Evolutionary conservation across 2,329 filamentous ascomycete species (phyloP).

Genomic region (Diaporthe velutina): DNA sequence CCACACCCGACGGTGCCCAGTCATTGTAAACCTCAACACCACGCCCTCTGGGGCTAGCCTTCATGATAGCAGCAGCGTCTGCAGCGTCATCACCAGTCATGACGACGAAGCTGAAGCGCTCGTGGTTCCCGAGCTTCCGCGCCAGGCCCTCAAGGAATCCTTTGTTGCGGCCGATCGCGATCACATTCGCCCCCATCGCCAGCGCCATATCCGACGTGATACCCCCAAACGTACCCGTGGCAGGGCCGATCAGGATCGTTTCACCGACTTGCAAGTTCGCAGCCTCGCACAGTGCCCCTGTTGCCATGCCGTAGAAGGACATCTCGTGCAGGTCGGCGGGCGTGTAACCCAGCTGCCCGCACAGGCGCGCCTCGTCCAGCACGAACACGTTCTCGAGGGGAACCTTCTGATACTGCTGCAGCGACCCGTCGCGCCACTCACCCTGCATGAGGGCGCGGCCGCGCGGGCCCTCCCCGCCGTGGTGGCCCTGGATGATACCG

Average conservation of each 20-base stretch:
- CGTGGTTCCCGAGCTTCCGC: not conserved
- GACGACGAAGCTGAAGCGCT: not conserved
- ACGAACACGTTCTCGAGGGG: constrained; percentile 45
- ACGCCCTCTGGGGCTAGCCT: not conserved
- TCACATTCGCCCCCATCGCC: constrained; percentile 58
- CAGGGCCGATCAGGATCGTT: constrained; percentile 56
- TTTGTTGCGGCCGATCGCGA: constrained; percentile 59
- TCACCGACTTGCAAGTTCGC: constrained; percentile 55
- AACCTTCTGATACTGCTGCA: constrained; percentile 6
- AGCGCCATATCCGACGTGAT: constrained; percentile 55
- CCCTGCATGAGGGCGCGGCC: constrained; percentile 14
- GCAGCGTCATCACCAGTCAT: not conserved
- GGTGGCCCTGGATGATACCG: not conserved
- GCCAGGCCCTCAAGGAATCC: constrained; percentile 46
- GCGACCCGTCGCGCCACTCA: constrained; percentile 26
- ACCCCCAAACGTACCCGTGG: constrained; percentile 57
- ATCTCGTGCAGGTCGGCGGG: constrained; percentile 51
- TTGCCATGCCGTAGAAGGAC: constrained; percentile 50
- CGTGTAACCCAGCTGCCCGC: constrained; percentile 47
- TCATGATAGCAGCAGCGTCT: not conserved
- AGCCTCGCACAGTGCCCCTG: constrained; percentile 54
- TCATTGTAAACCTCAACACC: constrained; percentile 1
- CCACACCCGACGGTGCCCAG: not conserved
- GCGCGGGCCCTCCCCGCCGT: not conserved
- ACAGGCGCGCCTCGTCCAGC: constrained; percentile 43